Conservation (phyloP, 2,329 filamentous ascomycete genomes). For the Leptographium radiaticola region DNA sequence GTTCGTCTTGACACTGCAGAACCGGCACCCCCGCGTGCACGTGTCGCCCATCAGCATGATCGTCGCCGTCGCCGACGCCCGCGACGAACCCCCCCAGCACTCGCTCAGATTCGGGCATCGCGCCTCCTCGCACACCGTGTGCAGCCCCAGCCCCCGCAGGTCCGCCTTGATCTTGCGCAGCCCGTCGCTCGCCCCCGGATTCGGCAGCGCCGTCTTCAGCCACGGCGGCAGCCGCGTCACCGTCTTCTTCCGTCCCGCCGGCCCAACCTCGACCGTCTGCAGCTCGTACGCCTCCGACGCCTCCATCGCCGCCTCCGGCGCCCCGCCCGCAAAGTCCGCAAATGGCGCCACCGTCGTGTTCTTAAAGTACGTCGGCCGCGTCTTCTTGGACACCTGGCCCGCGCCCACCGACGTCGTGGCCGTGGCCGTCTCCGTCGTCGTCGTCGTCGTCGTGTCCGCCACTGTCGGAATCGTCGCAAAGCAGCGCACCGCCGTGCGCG, state of each 20-base stretch:
- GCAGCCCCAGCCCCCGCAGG: conserved; percentile 73
- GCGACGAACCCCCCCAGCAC: conserved; percentile 88
- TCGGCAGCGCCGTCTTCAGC: conserved; percentile 86
- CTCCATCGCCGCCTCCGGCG: conserved; percentile 28
- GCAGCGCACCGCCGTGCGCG: background rate
- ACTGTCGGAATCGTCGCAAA: background rate
- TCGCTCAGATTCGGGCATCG: conserved; percentile 95
- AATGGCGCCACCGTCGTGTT: conserved; percentile 43
- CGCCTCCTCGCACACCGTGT: conserved; percentile 96
- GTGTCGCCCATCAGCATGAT: conserved; percentile 99
- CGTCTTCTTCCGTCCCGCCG: conserved; percentile 47
- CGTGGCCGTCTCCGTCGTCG: conserved; percentile 28
- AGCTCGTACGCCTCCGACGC: conserved; percentile 44
- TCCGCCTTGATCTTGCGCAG: conserved; percentile 95
- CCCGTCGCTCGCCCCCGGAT: conserved; percentile 56
- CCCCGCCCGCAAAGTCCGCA: conserved; percentile 39
- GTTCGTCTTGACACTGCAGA: conserved; percentile 91
- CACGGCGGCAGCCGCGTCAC: conserved; percentile 73
- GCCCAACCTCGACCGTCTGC: conserved; percentile 51
- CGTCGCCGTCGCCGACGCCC: conserved; percentile 84
- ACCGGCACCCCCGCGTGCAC: conserved; percentile 89
- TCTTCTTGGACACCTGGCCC: conserved; percentile 6
- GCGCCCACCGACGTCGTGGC: conserved; percentile 4
- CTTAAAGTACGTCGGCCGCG: conserved; percentile 44
- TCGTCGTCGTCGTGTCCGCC: conserved; percentile 9